Percentiles rank a stretch among this genome's conserved stretches.
phyloP scores from a whole-genome alignment of 805 yeast species.

The Metschnikowia arizonensis region DNA sequence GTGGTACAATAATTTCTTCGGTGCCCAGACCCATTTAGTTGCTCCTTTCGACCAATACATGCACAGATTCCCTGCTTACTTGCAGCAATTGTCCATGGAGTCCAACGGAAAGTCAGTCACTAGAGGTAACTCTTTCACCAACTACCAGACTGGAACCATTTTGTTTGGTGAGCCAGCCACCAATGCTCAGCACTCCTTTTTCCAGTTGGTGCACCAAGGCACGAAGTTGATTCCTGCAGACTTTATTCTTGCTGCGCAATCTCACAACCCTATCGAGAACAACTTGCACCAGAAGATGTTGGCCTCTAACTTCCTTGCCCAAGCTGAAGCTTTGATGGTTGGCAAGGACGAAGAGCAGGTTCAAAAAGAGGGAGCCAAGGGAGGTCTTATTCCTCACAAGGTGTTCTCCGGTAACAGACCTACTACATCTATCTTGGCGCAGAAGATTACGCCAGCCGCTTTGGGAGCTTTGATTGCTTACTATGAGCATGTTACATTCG shows the following conservation, averaged over 20 bases:
- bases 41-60: constrained; percentile 98
- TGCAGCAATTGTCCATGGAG: constrained; percentile 98
- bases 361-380: constrained; percentile 83
- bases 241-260: constrained; percentile 93
- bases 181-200: constrained; percentile 98
- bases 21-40: constrained; percentile 96
- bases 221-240: constrained; percentile 96
- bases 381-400: constrained; percentile 89
- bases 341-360: constrained; percentile 87
- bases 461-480: constrained; percentile 95
- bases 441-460: constrained; percentile 93
- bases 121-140: constrained; percentile 84
- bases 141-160: constrained; percentile 93
- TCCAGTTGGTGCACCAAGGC: constrained; percentile 99
- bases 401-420: constrained; percentile 98
- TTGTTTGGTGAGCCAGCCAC: constrained; percentile 98
- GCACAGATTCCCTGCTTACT: constrained; percentile 98
- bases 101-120: constrained; percentile 98
- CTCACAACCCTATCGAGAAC: constrained; percentile 94
- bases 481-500: constrained; percentile 95
- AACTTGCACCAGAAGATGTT: constrained; percentile 96
- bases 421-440: constrained; percentile 93
- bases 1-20: constrained; percentile 98
- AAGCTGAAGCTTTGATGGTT: constrained; percentile 95
- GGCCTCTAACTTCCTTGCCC: constrained; percentile 98